Base-by-base conservation (phyloP, 257 asterid species). In the Datura wrightii region DNA sequence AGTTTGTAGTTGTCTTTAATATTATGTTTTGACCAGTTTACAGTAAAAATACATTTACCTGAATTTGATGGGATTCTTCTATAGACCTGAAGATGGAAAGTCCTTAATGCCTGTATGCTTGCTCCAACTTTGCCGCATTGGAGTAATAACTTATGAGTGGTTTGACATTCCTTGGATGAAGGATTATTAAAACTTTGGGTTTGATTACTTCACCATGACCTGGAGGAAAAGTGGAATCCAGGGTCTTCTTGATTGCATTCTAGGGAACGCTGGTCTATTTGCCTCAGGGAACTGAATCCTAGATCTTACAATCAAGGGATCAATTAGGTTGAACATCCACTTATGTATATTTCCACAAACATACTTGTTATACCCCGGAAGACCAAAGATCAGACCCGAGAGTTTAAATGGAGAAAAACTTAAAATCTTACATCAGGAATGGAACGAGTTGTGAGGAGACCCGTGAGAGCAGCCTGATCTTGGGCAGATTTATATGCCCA, bases 231-330 rank as follows among this genome's bases (percentile, higher is more conserved):
- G 87, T 15, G 97, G 99, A 42, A 54, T 96, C 67, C 71, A 94
- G 94, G 99, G 98, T 59, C 95, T 96, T 19, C 87, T 94, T 19
- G 86, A 87, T 82, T 93, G 94, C 86, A 97, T 96, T 48, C 78
- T 88, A 85, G 97, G 98, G 16, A 94, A 90, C 83, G 82, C 87
- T 1, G 99, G 99, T 82, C 99, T 98, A 1, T 96, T 96, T 87
- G 95, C 98, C 55, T 86, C 97, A 0, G 97, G 93, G 39, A 98
- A 96, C 55, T 96, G 99, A 98, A 94, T 96, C 82, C 99, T 97
- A 0, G 98, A 96, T 86, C 94, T 96, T 60, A 92, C 97, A 1
- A 88, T 96, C 84, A 98, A 95, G 89, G 99, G 99, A 0, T 91
- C 99, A 6, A 74, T 93, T 80, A 87, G 87, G 85, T 79, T 96